Base-by-base conservation (phyloP, 2,329 filamentous ascomycete species). In the Peltaster fructicola region DNA sequence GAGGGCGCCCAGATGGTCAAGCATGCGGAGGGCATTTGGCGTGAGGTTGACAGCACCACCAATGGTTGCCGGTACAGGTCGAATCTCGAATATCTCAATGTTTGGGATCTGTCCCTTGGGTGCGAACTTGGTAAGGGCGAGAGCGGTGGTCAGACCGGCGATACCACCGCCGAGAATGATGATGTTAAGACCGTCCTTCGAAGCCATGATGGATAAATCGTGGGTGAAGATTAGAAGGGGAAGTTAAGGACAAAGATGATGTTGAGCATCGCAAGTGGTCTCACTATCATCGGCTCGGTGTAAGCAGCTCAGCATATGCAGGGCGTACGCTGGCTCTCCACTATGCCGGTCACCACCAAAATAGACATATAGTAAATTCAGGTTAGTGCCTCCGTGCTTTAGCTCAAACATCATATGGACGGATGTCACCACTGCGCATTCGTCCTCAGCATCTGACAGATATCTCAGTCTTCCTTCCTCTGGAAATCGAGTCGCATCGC, bases 91-190 rank as follows among this genome's bases (percentile, higher is more conserved):
- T 29, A 65, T 49, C 19, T 52, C 55, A 36, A 63, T 52, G 12
- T 46, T 44, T 11, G 47, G 44, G 12, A 52, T 40, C 15, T 40
- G 35, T 14, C 39, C 43, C 14, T 42, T 21, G 14, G 54, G 51
- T 19, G 46, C 45, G 37, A 53, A 55, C 31, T 57, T 54, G 17
- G 51, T 53, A 25, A 63, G 48, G 8, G 59, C 49, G 20, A 64
- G 46, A 10, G 63, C 61, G 20, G 59, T 56, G 9, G 57, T 47
- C 14, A 65, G 51, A 17, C 62, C 63, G 10, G 60, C 53, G 14
- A 63, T 58, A 13, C 62, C 61, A 6, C 56, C 60, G 18, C 62
- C 62, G 22, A 66, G 46, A 27, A 66, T 55, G 34, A 63, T 53
- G 31, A 61, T 50, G 29, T 55, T 34, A 12, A 48, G 33, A 26